Evolutionary conservation across 805 yeast genomes (phyloP), one percentile per base, ranked within the genome.

Genomic region (Starmerella vaccinii): DNA sequence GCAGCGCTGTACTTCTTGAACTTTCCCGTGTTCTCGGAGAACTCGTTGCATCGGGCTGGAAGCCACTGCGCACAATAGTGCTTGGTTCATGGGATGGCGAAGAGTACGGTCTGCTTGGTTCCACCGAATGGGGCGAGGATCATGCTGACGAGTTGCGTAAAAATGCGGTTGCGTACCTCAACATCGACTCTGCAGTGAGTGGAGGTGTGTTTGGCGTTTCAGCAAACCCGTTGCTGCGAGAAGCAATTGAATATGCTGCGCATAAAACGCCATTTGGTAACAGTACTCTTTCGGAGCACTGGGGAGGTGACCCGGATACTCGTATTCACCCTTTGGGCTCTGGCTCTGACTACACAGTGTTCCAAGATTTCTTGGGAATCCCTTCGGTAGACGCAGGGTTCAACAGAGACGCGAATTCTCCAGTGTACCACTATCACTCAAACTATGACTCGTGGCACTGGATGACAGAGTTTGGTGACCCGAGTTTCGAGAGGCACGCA

Each of bases 21-120:
- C 66, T 83, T 38, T 80, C 81, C 7, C 70, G 84, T 44, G 80
- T 76, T 1, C 68, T 82, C 32, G 75, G 77, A 22, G 75, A 70
- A 39, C 67, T 83, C 47, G 54, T 63, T 29, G 68, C 73, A 53
- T 49, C 56, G 15, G 87, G 86, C 8, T 85, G 89, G 89, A 76
- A 74, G 59, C 94, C 94, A 10, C 63, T 76, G 46, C 70, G 92
- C 59, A 77, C 88, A 0, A 80, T 86, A 22, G 71, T 77, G 49
- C 70, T 86, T 42, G 81, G 82, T 0, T 78, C 84, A 26, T 86
- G 88, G 88, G 95, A 86, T 65, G 94, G 85, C 32, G 88, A 80
- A 57, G 86, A 81, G 60, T 76, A 76, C 55, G 90, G 84, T 0
- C 67, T 79, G 49, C 57, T 85, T 27, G 95, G 95, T 1, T 78